Base-by-base conservation (phyloP, 441 rosid species). In the Pelargonium fulgidum region DNA sequence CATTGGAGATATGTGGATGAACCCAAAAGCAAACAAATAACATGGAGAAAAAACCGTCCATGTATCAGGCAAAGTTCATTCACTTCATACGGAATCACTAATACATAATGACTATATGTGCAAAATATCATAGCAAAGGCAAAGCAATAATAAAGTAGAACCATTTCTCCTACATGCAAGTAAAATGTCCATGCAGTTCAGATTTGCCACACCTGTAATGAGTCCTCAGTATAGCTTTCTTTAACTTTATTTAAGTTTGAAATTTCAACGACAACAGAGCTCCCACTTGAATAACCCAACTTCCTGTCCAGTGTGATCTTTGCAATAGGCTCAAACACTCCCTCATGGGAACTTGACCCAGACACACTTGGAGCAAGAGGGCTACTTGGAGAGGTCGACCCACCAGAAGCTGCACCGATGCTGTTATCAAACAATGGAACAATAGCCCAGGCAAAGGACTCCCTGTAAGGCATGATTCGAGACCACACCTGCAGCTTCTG, bases 401-500 rank as follows among this genome's bases (percentile, higher is more conserved):
- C 99, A 72, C 90, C 96, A 70, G 89, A 82, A 78, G 90, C 85
- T 68, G 88, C 84, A 78, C 86, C 85, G 71, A 83, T 78, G 83
- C 78, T 92, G 83, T 84, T 95, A 81, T 96, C 99, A 86, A 96
- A 92, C 71, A 96, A 85, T 12, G 99, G 98, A 86, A 96, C 92
- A 77, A 96, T 84, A 62, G 96, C 96, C 99, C 99, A 96, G 66
- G 98, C 90, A 73, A 96, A 93, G 80, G 99, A 85, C 82, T 96
- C 98, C 68, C 96, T 83, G 83, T 89, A 86, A 77, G 99, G 97
- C 99, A 96, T 93, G 68, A 96, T 86, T 76, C 98, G 93, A 73
- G 98, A 89, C 99, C 99, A 96, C 78, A 91, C 96, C 84, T 88
- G 98, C 88, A 93, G 79, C 83, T 91, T 93, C 89, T 93, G 99